Evolutionary conservation across 2,329 filamentous ascomycete genomes (phyloP), one percentile per base, ranked within the genome.

Genomic region (Botrytis paeoniae): DNA sequence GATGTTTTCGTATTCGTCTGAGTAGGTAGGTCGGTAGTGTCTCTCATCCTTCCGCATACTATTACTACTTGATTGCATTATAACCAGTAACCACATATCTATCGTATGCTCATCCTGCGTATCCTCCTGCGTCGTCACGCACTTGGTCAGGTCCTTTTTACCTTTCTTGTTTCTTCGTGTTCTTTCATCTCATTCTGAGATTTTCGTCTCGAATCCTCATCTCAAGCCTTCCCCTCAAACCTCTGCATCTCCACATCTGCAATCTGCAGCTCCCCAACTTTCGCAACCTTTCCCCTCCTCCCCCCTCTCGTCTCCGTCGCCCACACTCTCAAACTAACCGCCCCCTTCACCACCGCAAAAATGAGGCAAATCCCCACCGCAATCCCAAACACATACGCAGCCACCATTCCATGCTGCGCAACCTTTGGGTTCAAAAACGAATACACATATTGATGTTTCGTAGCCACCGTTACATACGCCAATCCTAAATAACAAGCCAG

Each of bases 391-490:
- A 78, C 75, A 70, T 79, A 79, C 39, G 71, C 78, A 0, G 74
- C 78, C 3, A 79, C 77, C 10, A 65, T 65, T 0, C 71, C 73
- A 35, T 76, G 73, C 73, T 8, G 75, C 74, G 12, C 76, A 69
- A 3, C 76, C 73, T 60, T 43, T 1, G 89, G 86, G 80, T 97
- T 86, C n/a, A 97, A 86, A 82, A 97, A 97, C 73, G 79, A 81
- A 83, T 97, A 97, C 0, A 92, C 87, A 81, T 95, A 97, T 80
- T 91, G 93, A 4, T 88, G 88, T 81, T 94, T 85, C 0, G 89
- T 90, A 7, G 88, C 88, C 74, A 88, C 82, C 0, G 92, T 95
- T 35, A 96, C 77, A 81, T 93, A 97, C 1, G 93, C 93, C 25
- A 97, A 83, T 0, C 84, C 88, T 18, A 95, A 86, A 80, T 97